These are phyloP conservation scores for Puccinia triticina DNA, from an alignment of 1,284 basidiomycete genomes.

Conservation along the genomic window DNA sequence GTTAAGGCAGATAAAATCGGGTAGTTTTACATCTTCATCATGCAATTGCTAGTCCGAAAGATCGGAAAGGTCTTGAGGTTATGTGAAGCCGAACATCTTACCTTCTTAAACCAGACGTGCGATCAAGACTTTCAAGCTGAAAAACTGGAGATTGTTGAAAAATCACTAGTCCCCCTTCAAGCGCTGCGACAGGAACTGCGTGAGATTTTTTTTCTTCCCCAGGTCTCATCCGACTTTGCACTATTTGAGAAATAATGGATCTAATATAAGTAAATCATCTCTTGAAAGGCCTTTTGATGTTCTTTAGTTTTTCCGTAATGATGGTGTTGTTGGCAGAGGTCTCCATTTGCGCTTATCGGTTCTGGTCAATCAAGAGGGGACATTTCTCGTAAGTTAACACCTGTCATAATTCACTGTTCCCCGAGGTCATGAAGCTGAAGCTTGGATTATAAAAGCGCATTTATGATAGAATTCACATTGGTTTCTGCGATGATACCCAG, in stretches of 20 bases:
- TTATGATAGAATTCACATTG: not conserved
- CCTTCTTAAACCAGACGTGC: not conserved
- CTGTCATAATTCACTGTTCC: not conserved
- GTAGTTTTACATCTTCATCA: conserved; percentile 10
- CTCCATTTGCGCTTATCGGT: not conserved
- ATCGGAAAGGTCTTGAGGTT: not conserved
- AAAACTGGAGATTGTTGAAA: conserved; percentile 7
- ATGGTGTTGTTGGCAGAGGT: conserved; percentile 8
- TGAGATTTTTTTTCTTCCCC: not conserved
- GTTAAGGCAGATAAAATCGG: not conserved
- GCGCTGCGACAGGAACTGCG: not conserved
- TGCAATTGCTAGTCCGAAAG: conserved; percentile 2
- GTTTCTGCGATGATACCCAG: not conserved
- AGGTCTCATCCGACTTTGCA: not conserved
- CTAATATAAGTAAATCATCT: not conserved
- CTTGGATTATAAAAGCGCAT: not conserved
- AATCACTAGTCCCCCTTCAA: not conserved
- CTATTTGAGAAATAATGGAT: not conserved
- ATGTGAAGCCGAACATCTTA: conserved; percentile 6
- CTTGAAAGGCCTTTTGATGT: not conserved
- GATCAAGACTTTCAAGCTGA: not conserved
- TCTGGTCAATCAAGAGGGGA: not conserved
- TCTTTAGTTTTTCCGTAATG: not conserved
- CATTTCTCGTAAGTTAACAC: not conserved
- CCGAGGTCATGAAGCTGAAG: not conserved